Base-by-base conservation (phyloP, 176 grass and related monocot genomes). In the Carex cristatella region DNA sequence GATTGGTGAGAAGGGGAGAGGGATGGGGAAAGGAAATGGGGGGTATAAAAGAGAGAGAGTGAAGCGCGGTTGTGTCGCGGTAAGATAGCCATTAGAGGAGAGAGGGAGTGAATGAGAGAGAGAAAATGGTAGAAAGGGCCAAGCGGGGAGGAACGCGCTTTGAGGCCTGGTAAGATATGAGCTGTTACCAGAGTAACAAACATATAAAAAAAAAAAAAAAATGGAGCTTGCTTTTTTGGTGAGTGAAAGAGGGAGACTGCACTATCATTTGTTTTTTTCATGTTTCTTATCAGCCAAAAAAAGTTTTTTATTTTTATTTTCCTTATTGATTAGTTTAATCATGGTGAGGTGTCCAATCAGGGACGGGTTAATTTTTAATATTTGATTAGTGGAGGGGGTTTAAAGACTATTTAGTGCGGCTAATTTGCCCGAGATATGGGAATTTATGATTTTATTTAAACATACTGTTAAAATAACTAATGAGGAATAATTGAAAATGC, bases 161-260 rank as follows among this genome's bases (percentile, higher is more conserved):
- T 31, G 40, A 32, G 33, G 61, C 81, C 81, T 69, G 81, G 61
- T 83, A 83, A 83, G 40, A 51, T 46, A 83, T 83, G 23, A 83
- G 81, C 81, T 69, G 62, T 83, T 46, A 69, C 49, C 81, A 48
- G 40, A n/a, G 23, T 28, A 3, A 30, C 4, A 28, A 63, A 28
- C 10, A 23, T 15, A 61, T n/a, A 35, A 18, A 15, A 56, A 3
- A 73, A 5, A 7, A 78, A 30, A 13, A 40, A 3, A 1, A 54
- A 42, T 15, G 87, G 81, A 78, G 94, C 91, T 85, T 90, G 94
- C 55, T 90, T 89, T 87, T 88, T 86, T 84, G 61, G 64, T n/a
- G 57, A 38, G 78, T 59, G 14, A 80, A 5, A 32, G 51, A 13
- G 7, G n/a, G 16, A 53, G 5, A 16, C 15, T 81, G 78, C 78